These are phyloP conservation scores for Diaporthe helianthi DNA, from an alignment of 2,329 filamentous ascomycete species.

Conservation along the genomic window DNA sequence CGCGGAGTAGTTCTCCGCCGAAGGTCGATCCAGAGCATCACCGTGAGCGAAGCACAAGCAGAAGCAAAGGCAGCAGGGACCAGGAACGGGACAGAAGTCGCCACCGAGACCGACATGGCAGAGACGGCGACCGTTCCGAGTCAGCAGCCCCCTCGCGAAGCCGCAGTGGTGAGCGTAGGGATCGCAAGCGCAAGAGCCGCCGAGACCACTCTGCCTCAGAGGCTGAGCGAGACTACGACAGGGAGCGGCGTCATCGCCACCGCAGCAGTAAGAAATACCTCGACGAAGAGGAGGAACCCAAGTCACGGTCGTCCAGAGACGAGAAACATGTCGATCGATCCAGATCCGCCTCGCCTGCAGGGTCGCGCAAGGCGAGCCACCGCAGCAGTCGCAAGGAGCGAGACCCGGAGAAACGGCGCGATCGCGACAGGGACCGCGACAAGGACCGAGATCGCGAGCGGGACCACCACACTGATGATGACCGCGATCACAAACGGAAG, in stretches of 20 bases:
- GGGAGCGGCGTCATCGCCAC: slow-evolving; percentile 31
- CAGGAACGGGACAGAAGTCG: slow-evolving; percentile 26
- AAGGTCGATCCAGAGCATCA: slow-evolving; percentile 39
- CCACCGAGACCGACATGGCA: slow-evolving; percentile 30
- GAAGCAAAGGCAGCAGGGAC: slow-evolving; percentile 34
- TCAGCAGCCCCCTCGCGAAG: slow-evolving; percentile 23
- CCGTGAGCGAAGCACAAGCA: slow-evolving; percentile 39
- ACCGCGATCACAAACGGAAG: slow-evolving; percentile 36
- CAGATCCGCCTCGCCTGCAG: slow-evolving; percentile 37
- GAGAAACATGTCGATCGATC: slow-evolving; percentile 35
- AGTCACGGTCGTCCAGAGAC: slow-evolving; percentile 31
- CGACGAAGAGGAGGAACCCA: slow-evolving; percentile 33
- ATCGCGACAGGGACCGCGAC: slow-evolving; percentile 39
- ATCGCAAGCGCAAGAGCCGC: slow-evolving; percentile 34
- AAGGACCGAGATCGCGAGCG: slow-evolving; percentile 41
- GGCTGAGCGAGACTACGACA: slow-evolving; percentile 34
- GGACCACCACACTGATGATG: slow-evolving; percentile 36
- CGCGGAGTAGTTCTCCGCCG: slow-evolving; percentile 56
- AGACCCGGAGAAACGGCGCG: slow-evolving; percentile 36
- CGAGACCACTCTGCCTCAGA: slow-evolving; percentile 31
- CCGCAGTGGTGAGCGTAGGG: slow-evolving; percentile 32
- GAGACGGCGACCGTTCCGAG: slow-evolving; percentile 30
- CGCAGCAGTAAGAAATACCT: slow-evolving; percentile 34
- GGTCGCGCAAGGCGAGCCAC: slow-evolving; percentile 34
- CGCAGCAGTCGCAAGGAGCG: slow-evolving; percentile 37